These are phyloP conservation scores for Penicillium sp. DNA, from an alignment of 2,329 filamentous ascomycete genomes.

Conservation along the genomic window DNA sequence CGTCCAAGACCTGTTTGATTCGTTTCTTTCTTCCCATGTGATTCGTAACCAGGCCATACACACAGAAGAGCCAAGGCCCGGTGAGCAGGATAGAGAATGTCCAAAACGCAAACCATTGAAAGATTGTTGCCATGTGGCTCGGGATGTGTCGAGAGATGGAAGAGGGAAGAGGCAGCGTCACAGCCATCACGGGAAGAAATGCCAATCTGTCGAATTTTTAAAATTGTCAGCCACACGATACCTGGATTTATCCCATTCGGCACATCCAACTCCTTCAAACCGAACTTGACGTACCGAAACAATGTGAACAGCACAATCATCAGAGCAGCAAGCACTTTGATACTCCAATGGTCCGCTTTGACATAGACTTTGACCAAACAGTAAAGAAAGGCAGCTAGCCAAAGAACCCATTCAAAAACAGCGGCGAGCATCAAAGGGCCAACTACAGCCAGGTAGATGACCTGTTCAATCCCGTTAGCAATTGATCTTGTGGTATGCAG, in stretches of 20 bases:
- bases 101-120: conserved; percentile 97
- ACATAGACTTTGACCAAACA: conserved; percentile 81
- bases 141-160: conserved; percentile 71
- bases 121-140: conserved; percentile 55
- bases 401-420: conserved; percentile 86
- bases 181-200: conserved; percentile 89
- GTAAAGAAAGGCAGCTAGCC: conserved; percentile 89
- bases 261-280: not conserved
- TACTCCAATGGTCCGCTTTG: conserved; percentile 85
- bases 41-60: conserved; percentile 85
- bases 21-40: conserved; percentile 74
- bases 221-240: not conserved
- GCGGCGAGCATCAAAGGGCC: conserved; percentile 77
- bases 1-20: conserved; percentile 78
- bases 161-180: conserved; percentile 76
- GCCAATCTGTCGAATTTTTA: conserved; percentile 53
- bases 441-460: conserved; percentile 76
- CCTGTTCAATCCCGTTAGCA: conserved; percentile 48
- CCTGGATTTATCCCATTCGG: not conserved
- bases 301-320: conserved; percentile 68
- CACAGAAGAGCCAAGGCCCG: conserved; percentile 85
- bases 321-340: conserved; percentile 68
- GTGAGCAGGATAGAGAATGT: conserved; percentile 79
- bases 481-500: not conserved
- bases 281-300: conserved; percentile 55